Evolutionary conservation across 2,329 filamentous ascomycete genomes (phyloP), one percentile per base, ranked within the genome.

Genomic region (Colletotrichum cordylinicola): DNA sequence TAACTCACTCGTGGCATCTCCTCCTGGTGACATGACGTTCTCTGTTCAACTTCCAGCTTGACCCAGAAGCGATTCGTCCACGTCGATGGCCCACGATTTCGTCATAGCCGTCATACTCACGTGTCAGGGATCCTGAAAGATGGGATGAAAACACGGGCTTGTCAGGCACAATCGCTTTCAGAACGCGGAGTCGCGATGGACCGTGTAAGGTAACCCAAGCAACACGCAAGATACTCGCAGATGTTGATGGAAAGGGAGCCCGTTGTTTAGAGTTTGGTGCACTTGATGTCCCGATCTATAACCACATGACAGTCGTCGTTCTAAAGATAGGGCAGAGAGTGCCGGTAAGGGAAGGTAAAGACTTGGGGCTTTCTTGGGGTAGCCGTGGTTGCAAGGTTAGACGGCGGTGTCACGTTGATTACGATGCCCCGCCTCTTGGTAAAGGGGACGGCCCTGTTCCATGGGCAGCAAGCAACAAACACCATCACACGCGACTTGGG

Each of bases 361-460:
- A 56, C 21, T 29, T 24, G 66, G 7, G 9, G 13, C 8, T 21
- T 48, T 33, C 35, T 61, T 67, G 37, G 68, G 62, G 68, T 65
- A 72, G 67, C 61, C 52, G n/a, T 67, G 33, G 48, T 64, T 71
- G 31, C 29, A 68, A 72, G 52, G 64, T 67, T 73, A 55, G 56
- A 27, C n/a, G 62, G 56, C 15, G 39, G 73, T 75, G 33, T 72
- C 64, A 73, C 56, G 56, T 73, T 65, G 56, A 73, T 75, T 68
- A 37, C 37, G n/a, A 37, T 35, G 55, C n/a, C 73, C 73, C 73
- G 62, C 73, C 69, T 56, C 55, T 21, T 55, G 55, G 39, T 64
- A 27, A 67, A 72, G 39, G 73, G 70, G 39, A 68, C 35, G 56
- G 70, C 73, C 73, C 62, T 75, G 73, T 35, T 75, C 48, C 29